These are phyloP conservation scores for Juncus effusus DNA, from an alignment of 176 grass and related monocot species.

Conservation along the genomic window DNA sequence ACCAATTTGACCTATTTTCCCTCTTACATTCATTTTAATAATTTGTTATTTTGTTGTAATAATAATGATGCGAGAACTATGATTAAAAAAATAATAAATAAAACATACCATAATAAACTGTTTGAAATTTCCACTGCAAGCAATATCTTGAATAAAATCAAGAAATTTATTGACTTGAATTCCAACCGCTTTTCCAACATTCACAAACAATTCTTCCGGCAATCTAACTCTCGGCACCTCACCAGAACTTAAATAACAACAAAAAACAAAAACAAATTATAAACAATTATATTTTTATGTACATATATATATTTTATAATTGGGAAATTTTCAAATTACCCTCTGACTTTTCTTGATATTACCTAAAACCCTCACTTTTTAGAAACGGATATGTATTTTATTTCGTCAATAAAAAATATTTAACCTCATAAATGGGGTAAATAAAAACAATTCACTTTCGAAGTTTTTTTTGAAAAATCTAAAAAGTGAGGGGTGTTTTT, in stretches of 20 bases:
- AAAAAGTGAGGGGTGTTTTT: too few species aligned
- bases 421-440: too few species aligned
- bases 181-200: slow-evolving; percentile 37
- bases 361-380: too few species aligned
- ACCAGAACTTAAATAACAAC: slow-evolving; percentile 37
- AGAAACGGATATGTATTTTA: too few species aligned
- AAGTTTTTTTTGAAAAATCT: too few species aligned
- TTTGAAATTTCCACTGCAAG: slow-evolving; percentile 65
- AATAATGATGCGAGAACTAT: too few species aligned
- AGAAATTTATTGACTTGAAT: slow-evolving; percentile 54
- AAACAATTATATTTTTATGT: background rate
- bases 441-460: too few species aligned
- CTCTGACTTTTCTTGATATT: too few species aligned
- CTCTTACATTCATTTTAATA: too few species aligned
- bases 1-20: too few species aligned
- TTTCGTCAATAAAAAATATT: too few species aligned
- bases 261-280: background rate
- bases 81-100: background rate
- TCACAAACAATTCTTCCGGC: slow-evolving; percentile 59
- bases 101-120: slow-evolving; percentile 55
- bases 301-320: background rate
- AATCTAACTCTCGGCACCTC: slow-evolving; percentile 50
- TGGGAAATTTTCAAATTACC: background rate
- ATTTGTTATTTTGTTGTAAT: too few species aligned
- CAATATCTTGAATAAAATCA: slow-evolving; percentile 52